Base-by-base conservation (phyloP, 768 basidiomycete genomes). In the Tubosaeta sp. region DNA sequence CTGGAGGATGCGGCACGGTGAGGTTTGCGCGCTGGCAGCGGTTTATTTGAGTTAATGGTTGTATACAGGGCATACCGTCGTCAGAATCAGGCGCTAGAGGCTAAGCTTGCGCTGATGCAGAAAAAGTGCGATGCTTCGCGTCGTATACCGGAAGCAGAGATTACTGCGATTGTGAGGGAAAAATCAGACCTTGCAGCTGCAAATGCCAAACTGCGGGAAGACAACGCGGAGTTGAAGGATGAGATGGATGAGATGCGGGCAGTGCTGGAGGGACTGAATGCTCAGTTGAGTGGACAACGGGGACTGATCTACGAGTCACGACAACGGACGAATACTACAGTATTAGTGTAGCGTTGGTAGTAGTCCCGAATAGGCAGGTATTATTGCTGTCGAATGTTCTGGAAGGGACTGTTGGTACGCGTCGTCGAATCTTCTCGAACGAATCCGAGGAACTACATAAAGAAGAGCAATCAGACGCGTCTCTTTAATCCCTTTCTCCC, bases 181-280 rank as follows among this genome's bases (percentile, higher is more conserved):
- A 82, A 78, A 60, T 69, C 70, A 13, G 59, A 67, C 14, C 62
- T 84, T 38, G 68, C 63, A n/a, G 68, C 73, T 18, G 66, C 71
- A n/a, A 86, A 86, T 57, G 68, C 70, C 41, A 73, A 70, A 48
- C 61, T 90, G 39, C 70, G 73, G 30, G 79, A 81, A 19, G 79
- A 86, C 55, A 91, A 90, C 53, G 64, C 65, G 3, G 74, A 76
- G 21, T 57, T 83, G 51, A 63, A 69, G 36, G 79, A 82, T 21
- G 80, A 82, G 55, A 66, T 79, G 35, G 80, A 89, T 54, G 86
- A 88, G 59, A 65, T 90, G 67, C 76, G 76, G 51, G 84, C 81
- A 21, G 87, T 86, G 76, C 73, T 90, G 11, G 86, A 90, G 58
- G 59, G 81, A 19, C 64, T 89, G 59, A 85, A 79, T 57, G 77